These are phyloP conservation scores for Chionographis japonica DNA, from an alignment of 106 monocot genomes.

Conservation along the genomic window DNA sequence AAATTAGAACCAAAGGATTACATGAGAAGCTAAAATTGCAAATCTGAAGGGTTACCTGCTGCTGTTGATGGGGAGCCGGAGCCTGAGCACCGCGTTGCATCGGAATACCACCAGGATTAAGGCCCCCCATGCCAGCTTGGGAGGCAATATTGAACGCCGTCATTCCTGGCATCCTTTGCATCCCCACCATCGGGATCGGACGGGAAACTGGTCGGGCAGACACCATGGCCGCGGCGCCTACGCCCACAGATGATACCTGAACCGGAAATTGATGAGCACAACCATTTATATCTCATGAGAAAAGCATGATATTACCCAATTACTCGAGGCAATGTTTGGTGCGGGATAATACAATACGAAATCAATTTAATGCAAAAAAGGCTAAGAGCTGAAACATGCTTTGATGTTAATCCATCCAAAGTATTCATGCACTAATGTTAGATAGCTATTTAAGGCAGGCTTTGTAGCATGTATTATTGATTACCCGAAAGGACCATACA, in stretches of 20 bases:
- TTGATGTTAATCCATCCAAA: no score
- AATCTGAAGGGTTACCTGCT: conserved; percentile 41
- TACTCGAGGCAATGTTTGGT: no score
- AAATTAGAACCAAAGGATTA: background rate
- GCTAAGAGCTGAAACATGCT: no score
- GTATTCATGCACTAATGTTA: no score
- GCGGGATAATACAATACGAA: no score
- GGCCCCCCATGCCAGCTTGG: conserved; percentile 56
- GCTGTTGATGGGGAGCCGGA: conserved; percentile 26
- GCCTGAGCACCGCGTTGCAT: conserved; percentile 62
- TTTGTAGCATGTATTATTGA: no score
- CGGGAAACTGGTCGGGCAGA: conserved; percentile 50
- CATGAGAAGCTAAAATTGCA: background rate
- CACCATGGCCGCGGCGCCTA: conserved; percentile 36
- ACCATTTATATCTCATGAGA: no score
- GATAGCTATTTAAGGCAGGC: no score
- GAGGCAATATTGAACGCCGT: conserved; percentile 61
- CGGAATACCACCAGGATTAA: conserved; percentile 63
- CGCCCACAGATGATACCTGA: conserved; percentile 50
- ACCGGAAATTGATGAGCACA: background rate
- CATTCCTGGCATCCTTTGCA: conserved; percentile 69
- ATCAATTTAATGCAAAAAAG: no score
- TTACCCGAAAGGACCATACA: no score
- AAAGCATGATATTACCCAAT: no score
- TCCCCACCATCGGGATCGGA: conserved; percentile 59